Evolutionary conservation across 202 grass and related monocot genomes (phyloP).

Genomic region (Alloteropsis angusta): DNA sequence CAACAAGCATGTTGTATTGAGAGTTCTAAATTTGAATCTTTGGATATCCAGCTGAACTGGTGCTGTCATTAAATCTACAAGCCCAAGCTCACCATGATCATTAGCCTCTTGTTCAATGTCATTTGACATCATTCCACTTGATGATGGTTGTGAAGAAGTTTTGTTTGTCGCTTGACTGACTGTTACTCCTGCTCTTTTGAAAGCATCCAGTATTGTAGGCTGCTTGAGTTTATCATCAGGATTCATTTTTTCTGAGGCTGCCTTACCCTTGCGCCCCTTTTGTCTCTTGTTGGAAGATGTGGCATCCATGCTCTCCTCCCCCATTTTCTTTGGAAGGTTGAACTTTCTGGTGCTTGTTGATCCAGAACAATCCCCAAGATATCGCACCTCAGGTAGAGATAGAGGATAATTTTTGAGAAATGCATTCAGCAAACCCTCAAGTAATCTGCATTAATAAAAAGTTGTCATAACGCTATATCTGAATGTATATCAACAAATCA

Average conservation of each 20-base stretch:
- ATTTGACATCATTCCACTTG: constrained; percentile 30
- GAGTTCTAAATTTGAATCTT: constrained; percentile 84
- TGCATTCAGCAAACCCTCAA: constrained; percentile 62
- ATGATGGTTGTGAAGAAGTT: constrained; percentile 39
- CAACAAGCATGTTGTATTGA: constrained; percentile 46
- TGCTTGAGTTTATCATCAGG: constrained; percentile 60
- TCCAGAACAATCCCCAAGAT: constrained; percentile 39
- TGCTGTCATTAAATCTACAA: constrained; percentile 56
- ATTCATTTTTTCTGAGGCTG: constrained; percentile 35
- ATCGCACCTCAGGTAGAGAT: constrained; percentile 64
- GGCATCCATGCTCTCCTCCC: constrained; percentile 28
- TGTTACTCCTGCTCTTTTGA: constrained; percentile 63
- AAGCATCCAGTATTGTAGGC: constrained; percentile 57
- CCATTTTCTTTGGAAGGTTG: constrained; percentile 41
- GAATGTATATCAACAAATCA: constrained; percentile 4
- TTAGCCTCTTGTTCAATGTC: constrained; percentile 39
- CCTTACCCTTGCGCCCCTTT: constrained; percentile 48
- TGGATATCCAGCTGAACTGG: constrained; percentile 61
- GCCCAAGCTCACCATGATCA: constrained; percentile 43
- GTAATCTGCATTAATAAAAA: constrained; percentile 51
- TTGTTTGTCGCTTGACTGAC: constrained; percentile 56
- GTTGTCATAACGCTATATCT: background rate
- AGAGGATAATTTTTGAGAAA: constrained; percentile 53
- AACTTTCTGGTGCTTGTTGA: constrained; percentile 43
- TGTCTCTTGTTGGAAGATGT: constrained; percentile 43